Evolutionary conservation across 768 basidiomycete species (phyloP), one percentile per base, ranked within the genome.

Genomic region (Phlegmacium glaucopus): DNA sequence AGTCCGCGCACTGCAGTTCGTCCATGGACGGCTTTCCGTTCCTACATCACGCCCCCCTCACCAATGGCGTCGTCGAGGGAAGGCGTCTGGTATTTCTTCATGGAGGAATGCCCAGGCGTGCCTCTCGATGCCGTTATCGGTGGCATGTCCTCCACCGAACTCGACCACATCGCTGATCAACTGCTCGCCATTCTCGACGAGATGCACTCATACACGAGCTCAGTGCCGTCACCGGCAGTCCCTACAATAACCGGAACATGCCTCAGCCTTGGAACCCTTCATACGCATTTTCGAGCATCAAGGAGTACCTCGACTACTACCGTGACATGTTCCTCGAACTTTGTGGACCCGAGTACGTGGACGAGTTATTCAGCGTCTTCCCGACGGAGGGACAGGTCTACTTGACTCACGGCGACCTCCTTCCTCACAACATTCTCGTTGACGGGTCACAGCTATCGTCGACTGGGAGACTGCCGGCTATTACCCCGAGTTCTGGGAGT

Each of bases 391-490:
- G 48, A 36, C 53, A 50, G 12, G 41, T 59, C 39, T 30, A 34
- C 38, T 62, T 76, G 57, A 64, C 67, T 22, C 73, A 77, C 49
- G 71, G 70, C 16, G 72, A 77, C 52, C 47, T 76, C 30, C 63
- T 69, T 29, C 71, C 71, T 12, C 63, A 67, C 13, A 77, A 77
- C 50, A 63, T 76, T 43, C 55, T 76, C 25, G 61, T 76, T 32
- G 50, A 61, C 8, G 61, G 53, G 17, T 72, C 37, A 63, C 62
- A 4, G 68, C 57, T 7, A 55, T 72, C 13, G 36, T 74, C n/a
- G 72, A 71, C 47, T 74, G 69, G 70, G 64, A 61, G 39, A 57
- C 48, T 13, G 56, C 60, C 3, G 68, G 69, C 9, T 72, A 59
- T 56, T 65, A 63, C 43, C 71, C 70, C 10, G 64, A 55, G 29